phyloP scores from a whole-genome alignment of 768 basidiomycete species.

The Leccinum disarticulatum region DNA sequence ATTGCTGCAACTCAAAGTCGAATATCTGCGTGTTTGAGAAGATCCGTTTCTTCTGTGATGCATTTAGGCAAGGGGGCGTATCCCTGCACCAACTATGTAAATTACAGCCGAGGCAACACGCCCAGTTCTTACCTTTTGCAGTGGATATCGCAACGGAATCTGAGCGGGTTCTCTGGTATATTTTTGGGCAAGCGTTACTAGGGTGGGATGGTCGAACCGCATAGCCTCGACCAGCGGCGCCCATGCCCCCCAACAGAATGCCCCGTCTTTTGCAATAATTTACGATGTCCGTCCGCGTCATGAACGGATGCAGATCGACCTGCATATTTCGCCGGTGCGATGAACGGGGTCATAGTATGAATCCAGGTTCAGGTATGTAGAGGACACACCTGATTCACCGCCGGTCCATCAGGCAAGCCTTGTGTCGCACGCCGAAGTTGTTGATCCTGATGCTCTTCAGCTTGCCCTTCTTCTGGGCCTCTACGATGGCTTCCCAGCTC shows the following conservation, averaged over 20 bases:
- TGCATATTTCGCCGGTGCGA: constrained; percentile 20
- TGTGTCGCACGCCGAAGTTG: constrained; percentile 36
- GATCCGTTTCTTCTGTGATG: constrained; percentile 52
- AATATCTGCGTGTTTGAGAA: constrained; percentile 59
- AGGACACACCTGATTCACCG: constrained; percentile 57
- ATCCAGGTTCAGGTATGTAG: neutral
- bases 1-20: constrained; percentile 54
- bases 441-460: constrained; percentile 6
- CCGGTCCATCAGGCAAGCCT: constrained; percentile 46
- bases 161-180: constrained; percentile 58
- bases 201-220: constrained; percentile 58
- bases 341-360: neutral
- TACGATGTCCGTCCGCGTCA: constrained; percentile 63
- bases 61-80: constrained; percentile 68
- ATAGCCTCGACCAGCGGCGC: constrained; percentile 39
- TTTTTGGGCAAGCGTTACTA: constrained; percentile 49
- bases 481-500: constrained; percentile 4
- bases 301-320: constrained; percentile 68
- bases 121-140: constrained; percentile 62
- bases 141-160: constrained; percentile 52
- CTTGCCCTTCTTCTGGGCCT: neutral
- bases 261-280: constrained; percentile 50
- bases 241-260: constrained; percentile 63
- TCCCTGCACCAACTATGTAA: constrained; percentile 5
- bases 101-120: neutral